Base-by-base conservation (phyloP, 2,329 filamentous ascomycete species). In the Nigrospora osmanthi region DNA sequence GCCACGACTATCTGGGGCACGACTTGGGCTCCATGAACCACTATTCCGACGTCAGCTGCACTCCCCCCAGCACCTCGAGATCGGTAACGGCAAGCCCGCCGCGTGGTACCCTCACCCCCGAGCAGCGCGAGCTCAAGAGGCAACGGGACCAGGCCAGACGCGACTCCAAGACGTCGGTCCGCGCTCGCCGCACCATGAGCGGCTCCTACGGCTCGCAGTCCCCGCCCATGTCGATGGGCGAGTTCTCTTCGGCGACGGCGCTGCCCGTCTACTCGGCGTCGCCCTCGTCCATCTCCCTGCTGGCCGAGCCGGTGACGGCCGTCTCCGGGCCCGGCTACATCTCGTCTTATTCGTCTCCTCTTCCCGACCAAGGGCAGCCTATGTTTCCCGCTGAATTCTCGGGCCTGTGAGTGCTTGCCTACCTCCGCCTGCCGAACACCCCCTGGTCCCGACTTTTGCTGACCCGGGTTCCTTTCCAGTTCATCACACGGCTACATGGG, bases 91-190 rank as follows among this genome's bases (percentile, higher is more conserved):
- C 72, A 17, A 83, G 79, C 61, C 78, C 79, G 23, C 76, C 78
- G 6, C 70, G 73, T 49, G 63, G 64, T 38, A 66, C 65, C 34
- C 68, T 81, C 56, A 78, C 76, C 6, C 66, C 76, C 7, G 78
- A 82, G 57, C 78, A 82, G 58, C 73, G 79, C 50, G 78, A 81
- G 55, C 58, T 82, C 36, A 82, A 79, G 64, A 71, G 78, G 47
- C 78, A 83, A 54, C 70, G 73, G 49, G 78, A 82, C 52, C 75
- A 75, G 52, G 74, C 69, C 38, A 73, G 80, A 46, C 69, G 79
- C 52, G 76, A 79, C 52, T 73, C 74, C 7, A 83, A 82, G 57
- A 59, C 75, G 14, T 67, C 70, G 3, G 59, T 64, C 10, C 71
- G 78, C 47, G 66, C 73, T 40, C 70, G 73, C 50, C 72, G 78